Evolutionary conservation across 805 yeast genomes (phyloP).

Genomic region (Scheffersomyces spartinae): DNA sequence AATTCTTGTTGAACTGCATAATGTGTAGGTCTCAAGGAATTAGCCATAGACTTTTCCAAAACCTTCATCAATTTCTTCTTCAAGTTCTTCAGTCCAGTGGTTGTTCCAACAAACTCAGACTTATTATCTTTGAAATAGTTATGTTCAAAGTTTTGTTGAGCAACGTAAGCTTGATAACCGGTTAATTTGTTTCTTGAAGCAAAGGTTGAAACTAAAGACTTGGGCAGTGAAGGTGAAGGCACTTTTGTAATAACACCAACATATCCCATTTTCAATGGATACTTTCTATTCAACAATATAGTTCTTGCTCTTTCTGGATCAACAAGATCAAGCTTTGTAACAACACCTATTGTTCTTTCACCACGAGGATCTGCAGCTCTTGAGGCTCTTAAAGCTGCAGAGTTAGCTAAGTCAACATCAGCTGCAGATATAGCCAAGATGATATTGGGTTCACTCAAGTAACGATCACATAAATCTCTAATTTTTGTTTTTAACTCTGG

Average conservation of each 20-base stretch:
- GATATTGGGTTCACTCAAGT: slow-evolving; percentile 84
- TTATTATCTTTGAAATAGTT: slow-evolving; percentile 55
- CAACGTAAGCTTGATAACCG: slow-evolving; percentile 51
- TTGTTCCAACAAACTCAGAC: slow-evolving; percentile 47
- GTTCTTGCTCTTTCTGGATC: slow-evolving; percentile 61
- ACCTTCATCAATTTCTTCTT: slow-evolving; percentile 77
- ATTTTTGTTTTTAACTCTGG: slow-evolving; percentile 68
- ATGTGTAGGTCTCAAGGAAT: slow-evolving; percentile 79
- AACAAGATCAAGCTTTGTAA: slow-evolving; percentile 87
- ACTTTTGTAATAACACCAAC: slow-evolving; percentile 94
- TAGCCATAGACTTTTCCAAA: slow-evolving; percentile 84
- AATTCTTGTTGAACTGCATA: slow-evolving; percentile 77
- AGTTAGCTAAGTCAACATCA: slow-evolving; percentile 94
- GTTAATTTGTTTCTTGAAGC: slow-evolving; percentile 30
- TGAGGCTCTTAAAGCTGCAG: slow-evolving; percentile 87
- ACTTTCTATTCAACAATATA: slow-evolving; percentile 63
- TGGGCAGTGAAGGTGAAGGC: slow-evolving; percentile 43
- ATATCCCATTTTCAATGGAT: slow-evolving; percentile 92
- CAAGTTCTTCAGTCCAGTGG: slow-evolving; percentile 64
- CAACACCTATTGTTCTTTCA: slow-evolving; percentile 91
- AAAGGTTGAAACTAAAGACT: no score
- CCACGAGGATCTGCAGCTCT: slow-evolving; percentile 87
- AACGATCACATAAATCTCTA: slow-evolving; percentile 68
- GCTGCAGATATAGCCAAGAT: slow-evolving; percentile 95
- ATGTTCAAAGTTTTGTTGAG: slow-evolving; percentile 50